These are phyloP conservation scores for Elsinoe perseae DNA, from an alignment of 2,329 filamentous ascomycete genomes.

Conservation along the genomic window DNA sequence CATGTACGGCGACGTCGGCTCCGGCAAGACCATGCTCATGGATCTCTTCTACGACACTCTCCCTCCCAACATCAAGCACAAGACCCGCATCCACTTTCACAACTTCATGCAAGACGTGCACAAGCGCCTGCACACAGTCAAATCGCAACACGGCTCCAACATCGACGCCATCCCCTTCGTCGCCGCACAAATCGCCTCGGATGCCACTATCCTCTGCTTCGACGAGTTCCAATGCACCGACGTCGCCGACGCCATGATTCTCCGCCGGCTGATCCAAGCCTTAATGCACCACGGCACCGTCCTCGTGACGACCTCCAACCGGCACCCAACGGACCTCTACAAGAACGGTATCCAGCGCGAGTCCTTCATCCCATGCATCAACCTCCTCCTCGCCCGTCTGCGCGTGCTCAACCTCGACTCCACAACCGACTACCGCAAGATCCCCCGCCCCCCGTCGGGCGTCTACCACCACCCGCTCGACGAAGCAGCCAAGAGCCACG, in stretches of 20 bases:
- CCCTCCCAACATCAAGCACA: conserved; percentile 67
- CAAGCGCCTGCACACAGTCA: conserved; percentile 79
- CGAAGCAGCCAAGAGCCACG: conserved; percentile 66
- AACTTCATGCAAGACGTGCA: conserved; percentile 99
- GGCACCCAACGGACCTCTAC: conserved; percentile 94
- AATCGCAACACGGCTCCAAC: conserved; percentile 80
- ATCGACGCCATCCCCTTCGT: conserved; percentile 87
- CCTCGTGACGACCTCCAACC: conserved; percentile 89
- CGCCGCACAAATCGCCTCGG: conserved; percentile 84
- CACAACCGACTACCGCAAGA: conserved; percentile 93
- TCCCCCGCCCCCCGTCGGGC: conserved; percentile 81
- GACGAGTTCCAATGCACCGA: conserved; percentile 99
- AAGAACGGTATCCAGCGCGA: conserved; percentile 96
- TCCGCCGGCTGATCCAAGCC: conserved; percentile 74
- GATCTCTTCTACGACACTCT: conserved; percentile 94
- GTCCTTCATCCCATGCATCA: conserved; percentile 91
- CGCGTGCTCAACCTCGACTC: conserved; percentile 93
- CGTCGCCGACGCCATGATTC: conserved; percentile 96
- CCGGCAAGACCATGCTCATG: conserved; percentile 99
- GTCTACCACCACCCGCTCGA: conserved; percentile 91
- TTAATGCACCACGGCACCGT: conserved; percentile 97
- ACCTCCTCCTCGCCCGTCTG: conserved; percentile 74
- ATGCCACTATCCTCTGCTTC: conserved; percentile 83
- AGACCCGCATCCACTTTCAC: conserved; percentile 95
- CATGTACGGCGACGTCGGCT: conserved; percentile 92